A percentile compares a stretch with the other conserved stretches of the same genome.
Evolutionary conservation across 257 asterid species (phyloP).

Genomic region (Perilla frutescens): DNA sequence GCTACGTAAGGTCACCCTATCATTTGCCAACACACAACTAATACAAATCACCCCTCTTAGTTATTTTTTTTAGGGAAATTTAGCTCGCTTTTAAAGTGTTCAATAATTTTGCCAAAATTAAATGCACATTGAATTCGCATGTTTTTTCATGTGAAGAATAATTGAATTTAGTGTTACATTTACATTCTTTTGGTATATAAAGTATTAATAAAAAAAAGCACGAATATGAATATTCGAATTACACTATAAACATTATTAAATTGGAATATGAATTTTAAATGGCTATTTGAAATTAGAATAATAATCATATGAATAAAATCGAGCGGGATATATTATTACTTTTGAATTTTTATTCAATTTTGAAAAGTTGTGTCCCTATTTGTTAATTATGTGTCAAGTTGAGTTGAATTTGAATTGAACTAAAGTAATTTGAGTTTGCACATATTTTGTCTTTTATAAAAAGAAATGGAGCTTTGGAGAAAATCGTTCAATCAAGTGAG

Average conservation of each 20-base stretch:
- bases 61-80: conserved; percentile 26
- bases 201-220: neutral
- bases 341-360: neutral
- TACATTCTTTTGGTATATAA: too few species aligned
- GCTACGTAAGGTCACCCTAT: conserved; percentile 40
- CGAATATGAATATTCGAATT: neutral
- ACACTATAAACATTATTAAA: neutral
- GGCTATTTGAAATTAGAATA: too few species aligned
- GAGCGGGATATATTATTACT: too few species aligned
- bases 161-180: too few species aligned
- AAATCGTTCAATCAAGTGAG: neutral
- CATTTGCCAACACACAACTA: neutral
- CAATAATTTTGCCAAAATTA: conserved; percentile 18
- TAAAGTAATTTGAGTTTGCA: neutral
- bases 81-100: conserved; percentile 19
- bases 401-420: neutral
- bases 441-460: neutral
- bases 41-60: too few species aligned
- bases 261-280: neutral
- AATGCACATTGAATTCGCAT: conserved; percentile 40
- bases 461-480: neutral
- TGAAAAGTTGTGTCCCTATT: neutral
- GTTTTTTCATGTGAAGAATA: conserved; percentile 29
- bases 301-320: too few species aligned
- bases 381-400: neutral